Evolutionary conservation across 192 early-diverging fungal species (phyloP).

Genomic region (Coemansia sp.): DNA sequence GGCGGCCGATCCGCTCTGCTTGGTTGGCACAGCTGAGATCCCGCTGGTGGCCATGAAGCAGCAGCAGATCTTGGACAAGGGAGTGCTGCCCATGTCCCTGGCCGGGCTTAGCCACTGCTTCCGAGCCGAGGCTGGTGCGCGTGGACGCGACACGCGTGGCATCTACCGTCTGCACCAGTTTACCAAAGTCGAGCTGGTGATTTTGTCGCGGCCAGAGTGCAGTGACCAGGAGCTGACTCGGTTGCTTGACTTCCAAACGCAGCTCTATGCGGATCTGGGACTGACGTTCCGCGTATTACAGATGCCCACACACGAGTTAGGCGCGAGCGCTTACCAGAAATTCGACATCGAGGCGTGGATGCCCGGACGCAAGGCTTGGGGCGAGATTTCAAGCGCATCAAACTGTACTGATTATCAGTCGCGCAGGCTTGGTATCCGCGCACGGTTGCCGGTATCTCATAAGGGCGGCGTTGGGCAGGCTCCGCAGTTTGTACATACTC

Average conservation of each 20-base stretch:
- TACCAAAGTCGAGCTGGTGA: slow-evolving; percentile 92
- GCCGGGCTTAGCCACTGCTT: slow-evolving; percentile 89
- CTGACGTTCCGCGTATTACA: slow-evolving; percentile 78
- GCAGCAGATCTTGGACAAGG: slow-evolving; percentile 62
- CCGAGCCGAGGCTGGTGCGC: slow-evolving; percentile 85
- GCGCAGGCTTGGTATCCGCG: slow-evolving; percentile 76
- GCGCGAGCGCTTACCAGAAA: slow-evolving; percentile 88
- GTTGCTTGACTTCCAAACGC: slow-evolving; percentile 71
- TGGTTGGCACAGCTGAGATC: slow-evolving; percentile 91
- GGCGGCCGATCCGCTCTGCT: slow-evolving; percentile 61
- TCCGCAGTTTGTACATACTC: slow-evolving; percentile 75
- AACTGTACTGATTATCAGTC: slow-evolving; percentile 96
- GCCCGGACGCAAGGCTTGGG: slow-evolving; percentile 75
- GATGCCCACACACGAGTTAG: slow-evolving; percentile 93
- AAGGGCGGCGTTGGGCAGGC: slow-evolving; percentile 34
- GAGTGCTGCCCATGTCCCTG: slow-evolving; percentile 69
- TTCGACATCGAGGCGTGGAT: slow-evolving; percentile 98
- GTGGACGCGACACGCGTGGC: slow-evolving; percentile 83
- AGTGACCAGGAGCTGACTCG: slow-evolving; percentile 73
- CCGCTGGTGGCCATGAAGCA: slow-evolving; percentile 85
- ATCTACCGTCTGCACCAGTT: slow-evolving; percentile 95
- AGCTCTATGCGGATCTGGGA: slow-evolving; percentile 77
- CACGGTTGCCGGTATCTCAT: slow-evolving; percentile 8
- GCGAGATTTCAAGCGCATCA: slow-evolving; percentile 83
- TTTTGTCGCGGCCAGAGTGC: slow-evolving; percentile 62